Evolutionary conservation across 108 stramenopile genomes (phyloP), one percentile per base, ranked within the genome.

Genomic region (Cyclotella atomus): DNA sequence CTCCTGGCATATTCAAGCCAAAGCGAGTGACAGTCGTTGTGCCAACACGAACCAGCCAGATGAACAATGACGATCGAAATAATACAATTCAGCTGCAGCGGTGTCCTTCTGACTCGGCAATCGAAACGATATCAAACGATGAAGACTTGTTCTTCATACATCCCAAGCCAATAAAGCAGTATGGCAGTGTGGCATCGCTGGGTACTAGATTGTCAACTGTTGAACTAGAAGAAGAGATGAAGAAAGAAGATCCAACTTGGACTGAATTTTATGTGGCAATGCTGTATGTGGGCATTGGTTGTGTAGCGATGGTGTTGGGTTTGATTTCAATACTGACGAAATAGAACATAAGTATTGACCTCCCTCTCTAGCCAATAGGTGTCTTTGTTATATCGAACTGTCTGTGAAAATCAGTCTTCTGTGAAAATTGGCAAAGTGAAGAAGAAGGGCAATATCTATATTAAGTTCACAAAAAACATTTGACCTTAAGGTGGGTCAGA

Each of bases 211-310:
- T 69, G 6, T 53, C 67, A 29, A 49, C 75, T 0, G 27, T 62
- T 1, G 75, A 76, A 32, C 30, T 76, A 19, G 54, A 68, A 29
- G 27, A 34, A 14, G 75, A 76, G 38, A 17, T 76, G 24, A 47
- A 68, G 16, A 69, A 41, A 30, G 67, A 68, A 2, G 60, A 43
- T 56, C 68, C 68, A 53, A 53, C 47, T 2, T 68, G 67, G 59
- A 21, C 8, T 21, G 89, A 94, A 35, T 94, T 89, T 79, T 44
- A 68, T 1, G 56, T 90, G 34, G 92, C 92, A n/a, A 87, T 90
- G 21, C 65, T 61, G 3, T 90, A 78, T 47, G 71, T 89, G 29
- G 32, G 87, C 8, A 85, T 94, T 62, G 92, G 92, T 10, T 10
- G 87, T 5, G 43, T 91, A 10, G 90, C 92, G 9, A 68, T 90